A percentile compares a stretch with the other conserved stretches of the same genome.
phyloP scores from a whole-genome alignment of 495 filamentous ascomycete genomes.

The Diplogelasinospora grovesii region DNA sequence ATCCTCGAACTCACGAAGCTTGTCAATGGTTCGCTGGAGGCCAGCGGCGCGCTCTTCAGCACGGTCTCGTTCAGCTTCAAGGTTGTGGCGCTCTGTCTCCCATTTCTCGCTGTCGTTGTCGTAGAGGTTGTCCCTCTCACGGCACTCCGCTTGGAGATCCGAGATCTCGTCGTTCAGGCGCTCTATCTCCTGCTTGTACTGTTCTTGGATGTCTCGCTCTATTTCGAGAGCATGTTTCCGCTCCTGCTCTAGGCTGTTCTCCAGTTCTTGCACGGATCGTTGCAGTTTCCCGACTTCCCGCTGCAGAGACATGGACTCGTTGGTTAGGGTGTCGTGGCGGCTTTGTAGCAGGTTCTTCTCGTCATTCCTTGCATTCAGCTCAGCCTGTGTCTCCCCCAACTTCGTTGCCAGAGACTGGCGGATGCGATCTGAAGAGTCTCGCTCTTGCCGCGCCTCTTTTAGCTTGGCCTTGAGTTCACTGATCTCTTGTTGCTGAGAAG shows the following conservation, averaged over 20 bases:
- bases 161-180: conserved; percentile 58
- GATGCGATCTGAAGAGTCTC: conserved; percentile 31
- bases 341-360: conserved; percentile 66
- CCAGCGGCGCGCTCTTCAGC: conserved; percentile 62
- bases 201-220: conserved; percentile 46
- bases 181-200: conserved; percentile 59
- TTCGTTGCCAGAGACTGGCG: conserved; percentile 36
- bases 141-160: conserved; percentile 61
- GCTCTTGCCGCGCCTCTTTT: conserved; percentile 36
- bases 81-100: conserved; percentile 56
- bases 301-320: conserved; percentile 61
- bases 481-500: conserved; percentile 39
- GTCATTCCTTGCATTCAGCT: conserved; percentile 48
- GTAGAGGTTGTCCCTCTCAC: conserved; percentile 65
- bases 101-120: conserved; percentile 65
- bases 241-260: conserved; percentile 53
- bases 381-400: conserved; percentile 51
- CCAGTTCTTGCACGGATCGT: conserved; percentile 50
- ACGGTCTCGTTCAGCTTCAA: conserved; percentile 59
- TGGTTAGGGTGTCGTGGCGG: conserved; percentile 61
- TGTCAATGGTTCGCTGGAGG: conserved; percentile 66
- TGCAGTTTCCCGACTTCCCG: conserved; percentile 53
- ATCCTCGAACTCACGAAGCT: conserved; percentile 63
- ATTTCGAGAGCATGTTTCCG: conserved; percentile 52
- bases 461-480: conserved; percentile 33